phyloP scores from a whole-genome alignment of 306 rosid species.

The Quercus variabilis region DNA sequence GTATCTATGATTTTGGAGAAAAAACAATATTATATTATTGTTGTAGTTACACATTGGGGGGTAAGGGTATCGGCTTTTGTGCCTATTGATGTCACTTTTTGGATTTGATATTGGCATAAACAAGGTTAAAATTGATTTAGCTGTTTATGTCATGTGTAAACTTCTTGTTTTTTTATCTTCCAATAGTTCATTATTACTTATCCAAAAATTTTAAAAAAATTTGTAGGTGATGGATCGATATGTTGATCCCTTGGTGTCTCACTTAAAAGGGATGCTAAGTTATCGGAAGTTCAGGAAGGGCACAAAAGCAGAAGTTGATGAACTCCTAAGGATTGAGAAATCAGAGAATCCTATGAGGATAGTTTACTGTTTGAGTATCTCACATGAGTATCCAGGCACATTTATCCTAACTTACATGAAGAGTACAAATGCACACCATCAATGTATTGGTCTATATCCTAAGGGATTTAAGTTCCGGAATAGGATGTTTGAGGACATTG shows the following conservation, averaged over 20 bases:
- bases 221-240: conserved; percentile 94
- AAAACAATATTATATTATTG: background rate
- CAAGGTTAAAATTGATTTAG: background rate
- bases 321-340: conserved; percentile 74
- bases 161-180: too few species aligned
- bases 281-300: conserved; percentile 91
- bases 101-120: background rate
- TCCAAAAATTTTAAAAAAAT: background rate
- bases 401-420: conserved; percentile 81
- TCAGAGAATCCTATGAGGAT: conserved; percentile 80
- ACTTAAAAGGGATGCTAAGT: conserved; percentile 74
- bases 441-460: conserved; percentile 94
- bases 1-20: background rate
- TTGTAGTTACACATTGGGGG: background rate
- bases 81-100: background rate
- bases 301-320: conserved; percentile 87
- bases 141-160: too few species aligned
- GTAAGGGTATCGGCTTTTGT: background rate
- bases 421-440: conserved; percentile 94
- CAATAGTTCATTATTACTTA: too few species aligned
- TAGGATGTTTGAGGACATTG: conserved; percentile 93
- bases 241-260: conserved; percentile 91
- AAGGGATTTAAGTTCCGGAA: conserved; percentile 95
- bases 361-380: conserved; percentile 85
- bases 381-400: conserved; percentile 95